Percentiles rank a stretch among this genome's conserved stretches.
phyloP scores from a whole-genome alignment of 164 flowering plant genomes.

The Magnolia sinica region DNA sequence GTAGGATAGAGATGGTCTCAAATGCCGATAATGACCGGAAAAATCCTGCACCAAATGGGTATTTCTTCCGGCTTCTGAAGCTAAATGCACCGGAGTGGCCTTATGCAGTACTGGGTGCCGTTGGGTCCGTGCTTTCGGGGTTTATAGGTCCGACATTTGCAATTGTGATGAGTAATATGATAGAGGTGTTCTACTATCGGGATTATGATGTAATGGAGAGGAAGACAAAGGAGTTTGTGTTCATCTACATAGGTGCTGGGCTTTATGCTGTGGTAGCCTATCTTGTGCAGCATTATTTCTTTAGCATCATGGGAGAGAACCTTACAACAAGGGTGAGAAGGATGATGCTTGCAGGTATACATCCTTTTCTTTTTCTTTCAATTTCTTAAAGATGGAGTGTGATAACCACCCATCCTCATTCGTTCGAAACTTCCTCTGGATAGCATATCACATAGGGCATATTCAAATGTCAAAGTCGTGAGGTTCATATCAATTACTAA shows the following conservation, averaged over 20 bases:
- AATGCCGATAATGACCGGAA: constrained; percentile 78
- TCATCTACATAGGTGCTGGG: constrained; percentile 90
- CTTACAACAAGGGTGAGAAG: constrained; percentile 94
- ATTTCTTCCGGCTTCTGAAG: constrained; percentile 76
- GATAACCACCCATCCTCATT: neutral
- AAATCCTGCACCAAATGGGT: constrained; percentile 77
- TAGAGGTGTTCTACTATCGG: constrained; percentile 90
- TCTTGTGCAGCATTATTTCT: constrained; percentile 92
- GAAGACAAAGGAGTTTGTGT: constrained; percentile 84
- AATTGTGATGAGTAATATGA: constrained; percentile 97
- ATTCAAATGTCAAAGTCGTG: neutral
- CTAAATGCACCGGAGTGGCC: constrained; percentile 98
- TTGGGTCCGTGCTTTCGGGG: constrained; percentile 88
- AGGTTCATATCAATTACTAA: too few species aligned
- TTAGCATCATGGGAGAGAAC: constrained; percentile 94
- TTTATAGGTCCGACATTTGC: constrained; percentile 96
- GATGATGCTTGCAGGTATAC: constrained; percentile 96
- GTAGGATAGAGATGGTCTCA: constrained; percentile 92
- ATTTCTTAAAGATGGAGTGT: neutral
- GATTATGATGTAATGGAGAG: constrained; percentile 70
- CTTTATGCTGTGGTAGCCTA: constrained; percentile 89
- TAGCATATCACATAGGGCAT: neutral
- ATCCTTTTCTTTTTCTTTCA: neutral
- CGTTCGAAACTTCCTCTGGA: neutral
- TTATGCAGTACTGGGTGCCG: constrained; percentile 82